Evolutionary conservation across 495 filamentous ascomycete genomes (phyloP).

Genomic region (Aspergillus avenaceus): DNA sequence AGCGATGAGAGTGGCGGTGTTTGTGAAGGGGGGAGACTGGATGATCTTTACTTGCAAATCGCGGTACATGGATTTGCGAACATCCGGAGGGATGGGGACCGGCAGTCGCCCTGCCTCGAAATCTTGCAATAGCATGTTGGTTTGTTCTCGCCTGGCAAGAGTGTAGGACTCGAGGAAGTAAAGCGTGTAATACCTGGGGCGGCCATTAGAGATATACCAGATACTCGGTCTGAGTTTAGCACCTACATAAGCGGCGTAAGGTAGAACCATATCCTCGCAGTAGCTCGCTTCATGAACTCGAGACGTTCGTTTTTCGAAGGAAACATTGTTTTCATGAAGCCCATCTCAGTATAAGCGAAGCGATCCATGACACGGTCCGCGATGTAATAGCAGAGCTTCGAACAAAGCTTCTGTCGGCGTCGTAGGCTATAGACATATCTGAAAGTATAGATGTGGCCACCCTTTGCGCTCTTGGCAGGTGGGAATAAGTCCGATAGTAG

Average conservation of each 20-base stretch:
- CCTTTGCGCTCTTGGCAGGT: conserved; percentile 39
- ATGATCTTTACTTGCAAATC: conserved; percentile 38
- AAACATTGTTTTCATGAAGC: conserved; percentile 29
- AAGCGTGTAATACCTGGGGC: conserved; percentile 35
- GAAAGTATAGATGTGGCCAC: conserved; percentile 43
- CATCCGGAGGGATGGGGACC: conserved; percentile 30
- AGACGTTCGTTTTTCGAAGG: conserved; percentile 29
- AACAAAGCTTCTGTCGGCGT: conserved; percentile 37
- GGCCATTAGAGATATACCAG: background rate
- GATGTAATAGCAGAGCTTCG: conserved; percentile 38
- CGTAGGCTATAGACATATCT: conserved; percentile 36
- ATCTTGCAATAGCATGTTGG: conserved; percentile 36
- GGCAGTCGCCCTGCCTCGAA: conserved; percentile 38
- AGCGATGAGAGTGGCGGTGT: conserved; percentile 38
- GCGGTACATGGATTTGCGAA: conserved; percentile 35
- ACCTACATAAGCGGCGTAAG: conserved; percentile 41
- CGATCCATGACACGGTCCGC: conserved; percentile 43
- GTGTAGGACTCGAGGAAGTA: conserved; percentile 42
- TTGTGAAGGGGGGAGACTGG: conserved; percentile 39
- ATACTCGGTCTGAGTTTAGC: background rate
- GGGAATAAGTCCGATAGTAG: conserved; percentile 45
- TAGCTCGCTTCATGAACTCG: conserved; percentile 29
- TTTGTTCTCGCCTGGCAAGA: conserved; percentile 38
- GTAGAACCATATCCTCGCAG: conserved; percentile 34
- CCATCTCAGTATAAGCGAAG: conserved; percentile 29